phyloP scores from a whole-genome alignment of 306 rosid genomes.

The Malus asiatica region DNA sequence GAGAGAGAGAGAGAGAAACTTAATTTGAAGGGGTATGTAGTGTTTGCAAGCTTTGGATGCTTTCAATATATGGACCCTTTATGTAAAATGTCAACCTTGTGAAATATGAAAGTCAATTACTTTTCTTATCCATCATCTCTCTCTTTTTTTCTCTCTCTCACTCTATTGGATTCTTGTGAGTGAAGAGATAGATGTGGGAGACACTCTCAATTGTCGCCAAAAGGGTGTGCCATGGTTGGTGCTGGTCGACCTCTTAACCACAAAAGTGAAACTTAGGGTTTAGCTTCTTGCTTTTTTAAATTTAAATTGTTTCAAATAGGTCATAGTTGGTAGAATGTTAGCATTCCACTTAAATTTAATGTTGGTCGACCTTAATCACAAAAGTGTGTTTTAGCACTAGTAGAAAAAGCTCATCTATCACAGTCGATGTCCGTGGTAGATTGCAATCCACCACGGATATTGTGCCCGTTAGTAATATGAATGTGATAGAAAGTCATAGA shows the following conservation, averaged over 20 bases:
- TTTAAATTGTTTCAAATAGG: not conserved
- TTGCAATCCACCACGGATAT: no score
- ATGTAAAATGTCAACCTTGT: slow-evolving; percentile 74
- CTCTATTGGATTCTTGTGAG: slow-evolving; percentile 67
- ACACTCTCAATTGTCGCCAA: slow-evolving; percentile 63
- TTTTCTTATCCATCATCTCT: slow-evolving; percentile 27
- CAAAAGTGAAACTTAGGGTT: slow-evolving; percentile 26
- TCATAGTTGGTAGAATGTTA: not conserved
- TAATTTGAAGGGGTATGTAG: slow-evolving; percentile 18
- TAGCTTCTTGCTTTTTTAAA: slow-evolving; percentile 25
- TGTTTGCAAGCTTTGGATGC: slow-evolving; percentile 72
- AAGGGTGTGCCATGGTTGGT: slow-evolving; percentile 38
- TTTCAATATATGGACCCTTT: slow-evolving; percentile 32
- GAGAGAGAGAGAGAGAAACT: not conserved
- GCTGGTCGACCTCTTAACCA: slow-evolving; percentile 44
- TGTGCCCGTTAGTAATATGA: no score
- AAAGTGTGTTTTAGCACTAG: not conserved
- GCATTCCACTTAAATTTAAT: not conserved
- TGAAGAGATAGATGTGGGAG: slow-evolving; percentile 84
- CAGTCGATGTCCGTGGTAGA: no score
- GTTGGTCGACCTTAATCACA: not conserved
- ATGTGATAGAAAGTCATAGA: no score
- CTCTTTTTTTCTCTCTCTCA: slow-evolving; percentile 11
- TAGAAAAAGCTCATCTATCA: no score
- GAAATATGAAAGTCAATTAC: slow-evolving; percentile 60